Conservation (phyloP, 2,329 filamentous ascomycete genomes). For the Colletotrichum zoysiae region DNA sequence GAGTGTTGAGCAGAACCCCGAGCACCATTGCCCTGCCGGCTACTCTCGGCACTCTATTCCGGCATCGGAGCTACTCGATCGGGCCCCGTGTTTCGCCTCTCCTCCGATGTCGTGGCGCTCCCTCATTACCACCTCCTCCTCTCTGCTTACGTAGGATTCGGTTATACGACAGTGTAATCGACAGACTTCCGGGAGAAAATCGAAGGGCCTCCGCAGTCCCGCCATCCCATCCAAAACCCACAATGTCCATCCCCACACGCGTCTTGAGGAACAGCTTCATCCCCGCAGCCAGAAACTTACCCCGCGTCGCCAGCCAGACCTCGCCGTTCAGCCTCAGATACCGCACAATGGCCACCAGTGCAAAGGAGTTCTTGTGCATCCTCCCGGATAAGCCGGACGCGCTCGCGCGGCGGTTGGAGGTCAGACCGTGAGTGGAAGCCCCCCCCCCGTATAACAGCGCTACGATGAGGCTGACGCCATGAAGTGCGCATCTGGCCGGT, state of each 20-base stretch:
- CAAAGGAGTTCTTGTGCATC: slow-evolving; percentile 40
- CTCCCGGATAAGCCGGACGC: slow-evolving; percentile 40
- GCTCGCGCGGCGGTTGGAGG: slow-evolving; percentile 32
- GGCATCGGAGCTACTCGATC: slow-evolving; percentile 20
- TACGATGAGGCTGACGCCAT: not conserved
- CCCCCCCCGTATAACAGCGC: not conserved
- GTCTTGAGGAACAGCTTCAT: slow-evolving; percentile 19
- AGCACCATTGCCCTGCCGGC: not conserved
- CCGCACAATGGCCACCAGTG: slow-evolving; percentile 35
- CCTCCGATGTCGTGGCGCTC: slow-evolving; percentile 9
- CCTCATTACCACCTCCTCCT: not conserved
- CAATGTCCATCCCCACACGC: slow-evolving; percentile 32
- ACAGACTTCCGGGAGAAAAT: not conserved
- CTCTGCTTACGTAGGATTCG: not conserved
- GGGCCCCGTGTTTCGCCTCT: not conserved
- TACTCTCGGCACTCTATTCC: slow-evolving; percentile 18
- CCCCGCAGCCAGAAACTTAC: slow-evolving; percentile 23
- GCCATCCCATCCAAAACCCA: not conserved
- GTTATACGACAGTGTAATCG: slow-evolving; percentile 17
- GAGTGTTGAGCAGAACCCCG: too few species aligned
- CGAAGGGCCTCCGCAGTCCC: not conserved
- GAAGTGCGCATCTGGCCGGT: slow-evolving; percentile 29
- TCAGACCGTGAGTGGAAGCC: slow-evolving; percentile 26
- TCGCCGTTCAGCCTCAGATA: slow-evolving; percentile 13
- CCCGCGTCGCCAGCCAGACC: not conserved